Percentiles rank a stretch among this genome's conserved stretches.
Evolutionary conservation across 208 protist genomes (phyloP).

Genomic region (Porcisia hertigi): DNA sequence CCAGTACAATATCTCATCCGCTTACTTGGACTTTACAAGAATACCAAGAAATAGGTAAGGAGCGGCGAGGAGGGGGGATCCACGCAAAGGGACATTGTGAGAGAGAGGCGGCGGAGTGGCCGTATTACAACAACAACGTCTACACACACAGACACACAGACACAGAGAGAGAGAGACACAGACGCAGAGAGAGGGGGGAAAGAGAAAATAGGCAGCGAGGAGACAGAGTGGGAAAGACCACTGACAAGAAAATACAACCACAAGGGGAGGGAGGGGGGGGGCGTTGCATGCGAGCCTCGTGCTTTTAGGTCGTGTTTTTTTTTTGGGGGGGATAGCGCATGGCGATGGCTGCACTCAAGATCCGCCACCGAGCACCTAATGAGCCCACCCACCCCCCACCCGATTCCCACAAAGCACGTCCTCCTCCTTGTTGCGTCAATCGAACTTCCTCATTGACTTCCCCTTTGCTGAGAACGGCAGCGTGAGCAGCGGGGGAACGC

Average conservation of each 20-base stretch:
- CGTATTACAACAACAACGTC: background rate
- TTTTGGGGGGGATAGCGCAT: background rate
- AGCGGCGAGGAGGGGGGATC: background rate
- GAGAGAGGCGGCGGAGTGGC: background rate
- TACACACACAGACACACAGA: background rate
- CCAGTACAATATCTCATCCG: background rate
- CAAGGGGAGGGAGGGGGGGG: background rate
- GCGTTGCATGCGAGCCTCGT: background rate
- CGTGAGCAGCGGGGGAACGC: background rate
- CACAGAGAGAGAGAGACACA: no score
- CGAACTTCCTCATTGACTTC: background rate
- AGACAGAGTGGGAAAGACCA: background rate
- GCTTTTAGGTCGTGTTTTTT: background rate
- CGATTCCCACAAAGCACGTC: background rate
- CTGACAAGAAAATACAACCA: background rate
- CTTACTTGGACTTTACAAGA: background rate
- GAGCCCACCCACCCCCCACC: background rate
- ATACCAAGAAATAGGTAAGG: background rate
- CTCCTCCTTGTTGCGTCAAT: background rate
- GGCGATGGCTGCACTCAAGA: background rate
- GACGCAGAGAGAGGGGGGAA: background rate
- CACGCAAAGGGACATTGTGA: background rate
- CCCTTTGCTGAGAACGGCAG: background rate
- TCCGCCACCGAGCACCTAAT: background rate
- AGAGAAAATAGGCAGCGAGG: background rate